These are phyloP conservation scores for Coprinopsis sp. DNA, from an alignment of 768 basidiomycete species.

Conservation along the genomic window DNA sequence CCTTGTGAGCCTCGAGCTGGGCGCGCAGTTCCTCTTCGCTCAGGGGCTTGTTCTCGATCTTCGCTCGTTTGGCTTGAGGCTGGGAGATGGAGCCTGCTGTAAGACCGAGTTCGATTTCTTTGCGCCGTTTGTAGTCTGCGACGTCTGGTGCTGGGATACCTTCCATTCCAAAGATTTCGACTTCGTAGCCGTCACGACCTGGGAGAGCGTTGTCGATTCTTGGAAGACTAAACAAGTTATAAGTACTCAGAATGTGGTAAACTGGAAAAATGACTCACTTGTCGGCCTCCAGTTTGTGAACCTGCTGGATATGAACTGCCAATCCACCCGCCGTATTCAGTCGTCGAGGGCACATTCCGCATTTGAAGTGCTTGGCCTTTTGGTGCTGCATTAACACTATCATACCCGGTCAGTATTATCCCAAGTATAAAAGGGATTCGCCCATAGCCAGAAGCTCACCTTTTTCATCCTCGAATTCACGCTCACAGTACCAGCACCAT, in stretches of 20 bases:
- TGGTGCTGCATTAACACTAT: constrained; percentile 98
- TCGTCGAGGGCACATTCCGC: constrained; percentile 89
- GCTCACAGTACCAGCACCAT: constrained; percentile 99
- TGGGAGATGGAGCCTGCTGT: constrained; percentile 78
- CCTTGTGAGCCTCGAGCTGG: constrained; percentile 86
- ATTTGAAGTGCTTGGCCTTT: constrained; percentile 99
- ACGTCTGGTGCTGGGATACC: constrained; percentile 93
- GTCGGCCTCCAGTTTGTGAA: constrained; percentile 98
- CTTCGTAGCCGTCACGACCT: constrained; percentile 94
- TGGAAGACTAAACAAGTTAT: constrained; percentile 44
- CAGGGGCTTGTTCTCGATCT: constrained; percentile 70
- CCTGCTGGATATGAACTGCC: constrained; percentile 97
- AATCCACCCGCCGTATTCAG: constrained; percentile 97
- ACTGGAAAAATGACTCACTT: constrained; percentile 42
- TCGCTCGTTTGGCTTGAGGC: constrained; percentile 76
- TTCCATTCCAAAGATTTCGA: constrained; percentile 99
- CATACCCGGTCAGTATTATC: background rate
- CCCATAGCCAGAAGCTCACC: constrained; percentile 42
- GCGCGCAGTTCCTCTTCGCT: constrained; percentile 81
- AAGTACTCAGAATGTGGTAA: background rate
- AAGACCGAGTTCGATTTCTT: constrained; percentile 90
- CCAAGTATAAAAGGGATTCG: background rate
- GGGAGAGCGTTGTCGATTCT: constrained; percentile 96
- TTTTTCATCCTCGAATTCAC: constrained; percentile 99
- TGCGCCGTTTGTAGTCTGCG: constrained; percentile 92